These are phyloP conservation scores for Pholiota microspora DNA, from an alignment of 768 basidiomycete species.

Conservation along the genomic window DNA sequence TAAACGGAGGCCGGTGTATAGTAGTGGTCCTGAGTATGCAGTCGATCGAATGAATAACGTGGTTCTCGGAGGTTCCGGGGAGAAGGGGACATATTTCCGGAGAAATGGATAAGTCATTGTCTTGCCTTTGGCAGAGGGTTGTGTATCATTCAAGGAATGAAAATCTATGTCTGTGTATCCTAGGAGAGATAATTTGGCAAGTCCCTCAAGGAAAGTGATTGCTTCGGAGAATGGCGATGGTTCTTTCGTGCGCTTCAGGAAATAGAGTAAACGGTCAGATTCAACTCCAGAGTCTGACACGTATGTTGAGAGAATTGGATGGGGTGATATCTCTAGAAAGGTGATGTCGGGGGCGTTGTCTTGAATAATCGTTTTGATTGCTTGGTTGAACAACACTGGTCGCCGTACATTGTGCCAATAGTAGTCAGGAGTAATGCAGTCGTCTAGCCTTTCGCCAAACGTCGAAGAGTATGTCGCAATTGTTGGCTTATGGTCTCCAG, in stretches of 20 bases:
- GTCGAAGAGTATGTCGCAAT: slow-evolving; percentile 36
- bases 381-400: slow-evolving; percentile 35
- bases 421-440: slow-evolving; percentile 32
- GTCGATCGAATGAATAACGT: slow-evolving; percentile 15
- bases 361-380: slow-evolving; percentile 24
- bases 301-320: slow-evolving; percentile 37
- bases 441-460: slow-evolving; percentile 23
- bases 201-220: slow-evolving; percentile 19
- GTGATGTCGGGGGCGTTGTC: slow-evolving; percentile 21
- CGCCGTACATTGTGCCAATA: slow-evolving; percentile 37
- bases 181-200: slow-evolving; percentile 26
- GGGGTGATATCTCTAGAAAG: slow-evolving; percentile 37
- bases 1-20: slow-evolving; percentile 31
- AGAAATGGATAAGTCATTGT: slow-evolving; percentile 26
- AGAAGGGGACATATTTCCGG: background rate
- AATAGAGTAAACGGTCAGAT: slow-evolving; percentile 19
- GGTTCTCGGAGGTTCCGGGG: slow-evolving; percentile 20
- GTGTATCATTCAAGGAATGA: slow-evolving; percentile 24
- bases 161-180: slow-evolving; percentile 33
- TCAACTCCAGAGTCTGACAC: slow-evolving; percentile 10
- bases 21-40: slow-evolving; percentile 32
- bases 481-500: slow-evolving; percentile 22
- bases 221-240: slow-evolving; percentile 20
- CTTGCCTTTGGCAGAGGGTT: slow-evolving; percentile 6
- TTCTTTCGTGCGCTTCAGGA: slow-evolving; percentile 26